These are phyloP conservation scores for Mortierella sp. DNA, from an alignment of 371 early-diverging fungal genomes.

Conservation along the genomic window DNA sequence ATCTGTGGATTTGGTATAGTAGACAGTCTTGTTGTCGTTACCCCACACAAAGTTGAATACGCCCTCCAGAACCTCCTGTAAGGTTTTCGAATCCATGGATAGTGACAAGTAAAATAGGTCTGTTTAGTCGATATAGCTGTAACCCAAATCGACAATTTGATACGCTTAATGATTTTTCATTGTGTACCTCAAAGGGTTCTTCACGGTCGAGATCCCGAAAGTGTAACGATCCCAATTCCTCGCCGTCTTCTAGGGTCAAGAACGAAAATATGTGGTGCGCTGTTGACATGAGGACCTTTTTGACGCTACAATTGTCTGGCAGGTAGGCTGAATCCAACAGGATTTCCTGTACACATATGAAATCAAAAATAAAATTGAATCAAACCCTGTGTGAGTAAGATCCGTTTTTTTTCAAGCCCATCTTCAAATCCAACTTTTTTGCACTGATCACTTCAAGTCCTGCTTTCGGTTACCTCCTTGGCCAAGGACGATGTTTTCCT, in stretches of 20 bases:
- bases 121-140: no score
- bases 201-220: constrained; percentile 63
- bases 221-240: constrained; percentile 76
- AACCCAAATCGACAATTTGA: no score
- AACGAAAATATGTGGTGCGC: constrained; percentile 74
- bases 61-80: constrained; percentile 69
- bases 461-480: constrained; percentile 57
- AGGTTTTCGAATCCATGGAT: no score
- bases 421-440: no score
- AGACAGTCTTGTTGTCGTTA: constrained; percentile 67
- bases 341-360: constrained; percentile 56
- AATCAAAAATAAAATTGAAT: neutral
- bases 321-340: constrained; percentile 69
- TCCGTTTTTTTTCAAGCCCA: no score
- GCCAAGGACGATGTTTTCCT: constrained; percentile 56
- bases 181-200: constrained; percentile 58
- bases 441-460: neutral
- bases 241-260: constrained; percentile 68
- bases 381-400: neutral
- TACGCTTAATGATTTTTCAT: neutral
- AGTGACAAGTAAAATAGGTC: no score
- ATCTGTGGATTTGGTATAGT: constrained; percentile 81
- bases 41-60: constrained; percentile 91
- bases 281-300: constrained; percentile 71
- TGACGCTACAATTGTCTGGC: constrained; percentile 65